Percentiles rank a stretch among this genome's conserved stretches.
phyloP scores from a whole-genome alignment of 345 rosid species.

The Eutrema japonicum region DNA sequence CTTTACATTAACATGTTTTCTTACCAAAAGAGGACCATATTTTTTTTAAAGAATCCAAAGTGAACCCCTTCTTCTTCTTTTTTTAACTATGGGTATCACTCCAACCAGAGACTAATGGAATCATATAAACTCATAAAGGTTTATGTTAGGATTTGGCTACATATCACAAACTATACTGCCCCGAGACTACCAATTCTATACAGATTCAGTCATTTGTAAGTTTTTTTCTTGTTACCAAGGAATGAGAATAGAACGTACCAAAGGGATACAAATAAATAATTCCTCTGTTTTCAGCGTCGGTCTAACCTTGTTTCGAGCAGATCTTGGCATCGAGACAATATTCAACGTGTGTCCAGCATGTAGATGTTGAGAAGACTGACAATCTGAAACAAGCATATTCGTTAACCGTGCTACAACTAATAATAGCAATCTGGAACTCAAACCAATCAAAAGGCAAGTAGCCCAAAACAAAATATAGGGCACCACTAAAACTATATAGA shows the following conservation, averaged over 20 bases:
- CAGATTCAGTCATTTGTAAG: constrained; percentile 53
- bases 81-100: background rate
- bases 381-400: constrained; percentile 45
- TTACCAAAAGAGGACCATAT: constrained; percentile 1
- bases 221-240: constrained; percentile 12
- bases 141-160: constrained; percentile 14
- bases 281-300: background rate
- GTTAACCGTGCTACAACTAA: background rate
- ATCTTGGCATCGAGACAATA: constrained; percentile 52
- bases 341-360: constrained; percentile 67
- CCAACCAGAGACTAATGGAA: background rate
- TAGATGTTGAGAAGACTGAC: constrained; percentile 57
- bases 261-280: background rate
- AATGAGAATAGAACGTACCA: background rate
- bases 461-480: background rate
- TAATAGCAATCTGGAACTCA: background rate
- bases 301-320: constrained; percentile 63
- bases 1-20: background rate
- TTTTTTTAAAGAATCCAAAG: background rate
- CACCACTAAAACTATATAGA: background rate
- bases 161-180: constrained; percentile 48
- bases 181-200: constrained; percentile 65
- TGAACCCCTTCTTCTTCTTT: background rate
- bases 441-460: background rate
- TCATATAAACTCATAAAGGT: background rate